Base-by-base conservation (phyloP, 1,284 basidiomycete genomes). In the Fomitopsis schrenkii region DNA sequence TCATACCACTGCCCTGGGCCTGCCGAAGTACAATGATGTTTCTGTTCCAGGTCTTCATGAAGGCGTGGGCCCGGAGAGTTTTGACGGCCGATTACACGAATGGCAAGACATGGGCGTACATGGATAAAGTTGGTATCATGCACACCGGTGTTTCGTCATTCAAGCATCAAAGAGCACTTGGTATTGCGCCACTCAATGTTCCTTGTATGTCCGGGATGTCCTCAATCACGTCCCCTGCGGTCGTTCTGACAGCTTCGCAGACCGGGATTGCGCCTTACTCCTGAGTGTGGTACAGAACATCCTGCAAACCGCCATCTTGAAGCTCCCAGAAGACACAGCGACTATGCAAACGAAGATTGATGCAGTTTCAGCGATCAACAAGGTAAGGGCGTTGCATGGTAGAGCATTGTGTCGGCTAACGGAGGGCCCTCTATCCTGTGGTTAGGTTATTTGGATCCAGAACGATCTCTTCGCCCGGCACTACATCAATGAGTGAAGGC, bases 91-190 rank as follows among this genome's bases (percentile, higher is more conserved):
- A 83, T 65, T 83, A 80, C 64, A 69, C 75, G 1, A 74, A 75
- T 44, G 69, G 70, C 6, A 74, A 75, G 59, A 78, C 75, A 14
- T 82, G 79, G 79, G 76, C 78, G 36, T 82, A 80, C 62, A 75
- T 83, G 67, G 77, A 82, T 65, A 81, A 80, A 66, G 80, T 81
- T 46, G 80, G 79, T 3, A 70, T 80, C 52, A 82, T 82, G 80
- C 80, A 81, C 66, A 82, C 80, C 0, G 80, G 80, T 19, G 74
- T 74, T 17, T 73, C 76, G 41, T 76, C 79, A 0, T 81, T 81
- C 71, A 76, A 75, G 63, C 61, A 70, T 50, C 72, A 72, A 55
- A 68, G 70, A 36, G 71, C 72, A 12, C 70, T 73, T 68, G 72
- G 72, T 55, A 72, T 72, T 57, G 65, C 57, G 66, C 78, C 66